phyloP scores from a whole-genome alignment of 148 eudicot genomes.

The Rheum nobile region DNA sequence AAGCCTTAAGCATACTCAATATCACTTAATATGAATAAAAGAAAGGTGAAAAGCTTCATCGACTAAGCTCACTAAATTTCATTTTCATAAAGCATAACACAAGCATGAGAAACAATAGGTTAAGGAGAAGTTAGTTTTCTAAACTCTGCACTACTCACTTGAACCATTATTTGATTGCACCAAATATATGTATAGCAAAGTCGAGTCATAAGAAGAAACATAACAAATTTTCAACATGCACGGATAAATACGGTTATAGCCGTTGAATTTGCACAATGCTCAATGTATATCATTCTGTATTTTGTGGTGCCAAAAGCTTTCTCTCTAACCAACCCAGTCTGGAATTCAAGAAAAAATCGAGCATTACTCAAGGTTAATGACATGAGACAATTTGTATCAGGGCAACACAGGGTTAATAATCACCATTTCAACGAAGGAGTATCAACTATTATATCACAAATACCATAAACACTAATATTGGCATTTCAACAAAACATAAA shows the following conservation, averaged over 20 bases:
- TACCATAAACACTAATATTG: neutral
- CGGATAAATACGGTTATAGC: constrained; percentile 96
- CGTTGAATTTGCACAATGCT: constrained; percentile 95
- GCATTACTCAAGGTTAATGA: neutral
- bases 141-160: neutral
- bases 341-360: neutral
- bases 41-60: neutral
- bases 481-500: neutral
- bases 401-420: no score
- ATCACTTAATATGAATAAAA: neutral
- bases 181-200: neutral
- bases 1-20: neutral
- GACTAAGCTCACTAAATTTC: neutral
- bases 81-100: neutral
- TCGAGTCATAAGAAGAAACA: neutral
- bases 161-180: neutral
- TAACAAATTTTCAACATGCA: constrained; percentile 44
- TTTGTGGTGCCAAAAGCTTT: constrained; percentile 93
- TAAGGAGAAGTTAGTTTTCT: neutral
- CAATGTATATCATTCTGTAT: constrained; percentile 89
- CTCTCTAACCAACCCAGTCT: no score
- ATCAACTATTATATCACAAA: no score
- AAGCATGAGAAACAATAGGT: neutral
- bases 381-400: no score
- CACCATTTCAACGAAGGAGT: no score